Percentiles rank a stretch among this genome's conserved stretches.
Evolutionary conservation across 345 rosid genomes (phyloP).

Genomic region (Gossypium mustelinum): DNA sequence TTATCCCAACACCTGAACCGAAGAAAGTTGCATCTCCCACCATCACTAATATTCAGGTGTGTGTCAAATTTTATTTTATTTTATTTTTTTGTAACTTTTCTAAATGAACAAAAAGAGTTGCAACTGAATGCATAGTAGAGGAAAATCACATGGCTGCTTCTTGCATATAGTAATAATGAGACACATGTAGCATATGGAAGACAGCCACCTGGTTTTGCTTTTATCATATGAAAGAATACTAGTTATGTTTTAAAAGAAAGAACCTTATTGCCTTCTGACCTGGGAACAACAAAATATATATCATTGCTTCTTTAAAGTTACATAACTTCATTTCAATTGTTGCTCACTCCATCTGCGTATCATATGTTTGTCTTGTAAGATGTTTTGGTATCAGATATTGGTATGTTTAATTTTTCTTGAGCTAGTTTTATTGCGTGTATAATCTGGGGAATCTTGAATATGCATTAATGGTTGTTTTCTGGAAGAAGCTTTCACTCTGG

Average conservation of each 20-base stretch:
- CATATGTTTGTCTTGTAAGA: neutral
- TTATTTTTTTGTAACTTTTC: neutral
- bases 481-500: slow-evolving; percentile 8
- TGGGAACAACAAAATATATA: neutral
- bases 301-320: slow-evolving; percentile 3
- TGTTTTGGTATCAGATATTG: neutral
- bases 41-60: slow-evolving; percentile 83
- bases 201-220: neutral
- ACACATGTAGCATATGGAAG: neutral
- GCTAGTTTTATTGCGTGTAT: slow-evolving; percentile 1
- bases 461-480: slow-evolving; percentile 6
- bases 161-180: neutral
- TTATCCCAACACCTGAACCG: slow-evolving; percentile 76
- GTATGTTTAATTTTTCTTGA: neutral
- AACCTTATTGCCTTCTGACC: neutral
- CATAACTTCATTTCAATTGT: neutral
- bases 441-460: neutral
- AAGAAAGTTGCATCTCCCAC: slow-evolving; percentile 75
- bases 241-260: neutral
- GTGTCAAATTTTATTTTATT: neutral
- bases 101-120: slow-evolving; percentile 1
- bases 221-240: slow-evolving; percentile 1
- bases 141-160: neutral
- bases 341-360: neutral
- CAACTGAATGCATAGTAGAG: neutral